These are phyloP conservation scores for Colletotrichum sp. DNA, from an alignment of 2,329 filamentous ascomycete genomes.

Conservation along the genomic window DNA sequence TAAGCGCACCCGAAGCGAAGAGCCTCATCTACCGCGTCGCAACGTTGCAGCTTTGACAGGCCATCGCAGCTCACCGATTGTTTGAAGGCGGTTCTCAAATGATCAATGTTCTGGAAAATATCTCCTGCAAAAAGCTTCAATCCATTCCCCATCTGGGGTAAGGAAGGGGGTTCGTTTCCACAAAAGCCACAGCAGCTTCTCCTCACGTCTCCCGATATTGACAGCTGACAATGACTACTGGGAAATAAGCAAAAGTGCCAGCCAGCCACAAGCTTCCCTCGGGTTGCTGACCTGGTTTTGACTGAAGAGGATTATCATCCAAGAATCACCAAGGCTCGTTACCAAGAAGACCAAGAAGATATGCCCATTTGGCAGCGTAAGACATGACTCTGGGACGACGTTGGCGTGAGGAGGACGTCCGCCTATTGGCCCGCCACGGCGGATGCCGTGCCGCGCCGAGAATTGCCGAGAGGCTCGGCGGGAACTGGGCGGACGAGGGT, in stretches of 20 bases:
- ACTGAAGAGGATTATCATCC: not conserved
- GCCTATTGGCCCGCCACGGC: constrained; percentile 11
- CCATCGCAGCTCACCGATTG: not conserved
- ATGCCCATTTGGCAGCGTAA: constrained; percentile 1
- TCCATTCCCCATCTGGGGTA: not conserved
- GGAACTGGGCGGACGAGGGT: not conserved
- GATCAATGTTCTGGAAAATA: not conserved
- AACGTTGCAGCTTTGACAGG: not conserved
- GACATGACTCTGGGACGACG: constrained; percentile 13
- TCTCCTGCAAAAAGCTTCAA: not conserved
- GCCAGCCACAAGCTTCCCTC: not conserved
- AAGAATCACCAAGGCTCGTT: constrained; percentile 3
- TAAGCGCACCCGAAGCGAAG: not conserved
- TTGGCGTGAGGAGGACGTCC: not conserved
- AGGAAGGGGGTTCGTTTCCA: not conserved
- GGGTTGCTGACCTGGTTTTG: not conserved
- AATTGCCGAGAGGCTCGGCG: constrained; percentile 21
- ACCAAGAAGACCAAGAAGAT: not conserved
- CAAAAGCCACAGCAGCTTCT: not conserved
- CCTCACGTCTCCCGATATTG: not conserved
- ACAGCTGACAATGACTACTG: constrained; percentile 2
- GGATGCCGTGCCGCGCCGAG: constrained; percentile 20
- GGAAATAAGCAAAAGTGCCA: not conserved
- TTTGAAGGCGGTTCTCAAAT: not conserved
- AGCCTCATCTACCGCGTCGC: not conserved